phyloP scores from a whole-genome alignment of 2,329 filamentous ascomycete genomes.

The Diaporthe sp. region DNA sequence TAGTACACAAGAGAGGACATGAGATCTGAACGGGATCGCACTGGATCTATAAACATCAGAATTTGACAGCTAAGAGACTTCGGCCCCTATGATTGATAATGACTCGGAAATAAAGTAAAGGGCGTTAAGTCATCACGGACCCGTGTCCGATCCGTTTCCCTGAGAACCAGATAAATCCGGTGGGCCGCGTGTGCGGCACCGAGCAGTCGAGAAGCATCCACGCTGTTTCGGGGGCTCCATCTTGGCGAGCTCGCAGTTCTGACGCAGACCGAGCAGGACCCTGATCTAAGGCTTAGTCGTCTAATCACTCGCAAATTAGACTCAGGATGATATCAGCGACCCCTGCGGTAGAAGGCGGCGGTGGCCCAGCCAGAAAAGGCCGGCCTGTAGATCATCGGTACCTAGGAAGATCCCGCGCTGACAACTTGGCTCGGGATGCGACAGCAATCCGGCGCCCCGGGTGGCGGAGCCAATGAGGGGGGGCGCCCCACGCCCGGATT shows the following conservation, averaged over 20 bases:
- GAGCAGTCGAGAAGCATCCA: conserved; percentile 1
- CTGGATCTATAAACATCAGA: conserved; percentile 27
- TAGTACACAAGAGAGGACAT: not conserved
- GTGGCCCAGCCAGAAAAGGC: conserved; percentile 10
- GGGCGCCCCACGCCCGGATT: conserved; percentile 8
- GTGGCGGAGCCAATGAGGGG: conserved; percentile 23
- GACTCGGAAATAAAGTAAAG: not conserved
- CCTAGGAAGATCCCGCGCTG: conserved; percentile 22
- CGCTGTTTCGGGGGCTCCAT: conserved; percentile 23
- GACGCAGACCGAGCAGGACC: conserved; percentile 6
- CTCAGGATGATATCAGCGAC: conserved; percentile 8
- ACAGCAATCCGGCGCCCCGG: conserved; percentile 26
- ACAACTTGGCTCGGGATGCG: conserved; percentile 22
- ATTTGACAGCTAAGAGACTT: conserved; percentile 18
- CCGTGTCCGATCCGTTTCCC: conserved; percentile 8
- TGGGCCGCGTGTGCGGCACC: not conserved
- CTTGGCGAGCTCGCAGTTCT: conserved; percentile 28
- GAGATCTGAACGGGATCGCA: not conserved
- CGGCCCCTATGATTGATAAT: conserved; percentile 24
- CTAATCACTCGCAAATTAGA: conserved; percentile 17
- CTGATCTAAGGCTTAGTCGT: not conserved
- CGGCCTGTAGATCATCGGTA: conserved; percentile 24
- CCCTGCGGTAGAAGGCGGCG: not conserved
- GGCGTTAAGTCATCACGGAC: conserved; percentile 23
- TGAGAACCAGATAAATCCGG: conserved; percentile 7